These are phyloP conservation scores for Huntiella omanensis DNA, from an alignment of 2,329 filamentous ascomycete genomes.

Conservation along the genomic window DNA sequence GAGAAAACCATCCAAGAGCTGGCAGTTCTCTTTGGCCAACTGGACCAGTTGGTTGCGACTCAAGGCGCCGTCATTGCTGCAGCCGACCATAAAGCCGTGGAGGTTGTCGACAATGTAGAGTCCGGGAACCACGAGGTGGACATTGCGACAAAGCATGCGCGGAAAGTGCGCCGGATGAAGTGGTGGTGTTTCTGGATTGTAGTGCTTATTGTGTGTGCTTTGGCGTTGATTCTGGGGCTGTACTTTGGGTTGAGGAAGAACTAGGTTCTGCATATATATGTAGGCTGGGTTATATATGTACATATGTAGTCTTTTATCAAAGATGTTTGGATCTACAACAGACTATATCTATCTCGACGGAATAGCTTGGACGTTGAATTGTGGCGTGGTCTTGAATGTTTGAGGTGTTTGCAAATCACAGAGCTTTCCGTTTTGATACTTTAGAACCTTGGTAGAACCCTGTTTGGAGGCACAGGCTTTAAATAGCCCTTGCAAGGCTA, in stretches of 20 bases:
- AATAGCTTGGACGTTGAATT: no score
- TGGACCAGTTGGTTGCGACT: slow-evolving; percentile 54
- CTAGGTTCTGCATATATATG: background rate
- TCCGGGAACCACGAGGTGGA: slow-evolving; percentile 35
- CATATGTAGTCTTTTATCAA: no score
- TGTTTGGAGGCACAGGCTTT: no score
- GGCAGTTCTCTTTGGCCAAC: slow-evolving; percentile 50
- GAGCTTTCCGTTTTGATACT: no score
- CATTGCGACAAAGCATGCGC: slow-evolving; percentile 50
- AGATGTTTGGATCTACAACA: no score
- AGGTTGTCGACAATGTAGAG: slow-evolving; percentile 47
- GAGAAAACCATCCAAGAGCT: slow-evolving; percentile 57
- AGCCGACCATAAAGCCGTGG: slow-evolving; percentile 45
- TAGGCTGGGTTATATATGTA: no score
- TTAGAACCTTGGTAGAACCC: no score
- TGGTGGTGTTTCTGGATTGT: slow-evolving; percentile 55
- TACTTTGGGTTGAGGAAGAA: slow-evolving; percentile 27
- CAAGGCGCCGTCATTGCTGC: slow-evolving; percentile 46
- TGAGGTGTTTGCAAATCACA: no score
- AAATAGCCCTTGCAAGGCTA: no score
- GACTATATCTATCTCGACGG: no score
- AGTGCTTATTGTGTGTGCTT: slow-evolving; percentile 33
- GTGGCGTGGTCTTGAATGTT: no score
- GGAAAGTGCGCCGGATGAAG: slow-evolving; percentile 54
- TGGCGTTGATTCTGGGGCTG: slow-evolving; percentile 35